Evolutionary conservation across 768 basidiomycete genomes (phyloP).

Genomic region (Cystobasidium tubakii): DNA sequence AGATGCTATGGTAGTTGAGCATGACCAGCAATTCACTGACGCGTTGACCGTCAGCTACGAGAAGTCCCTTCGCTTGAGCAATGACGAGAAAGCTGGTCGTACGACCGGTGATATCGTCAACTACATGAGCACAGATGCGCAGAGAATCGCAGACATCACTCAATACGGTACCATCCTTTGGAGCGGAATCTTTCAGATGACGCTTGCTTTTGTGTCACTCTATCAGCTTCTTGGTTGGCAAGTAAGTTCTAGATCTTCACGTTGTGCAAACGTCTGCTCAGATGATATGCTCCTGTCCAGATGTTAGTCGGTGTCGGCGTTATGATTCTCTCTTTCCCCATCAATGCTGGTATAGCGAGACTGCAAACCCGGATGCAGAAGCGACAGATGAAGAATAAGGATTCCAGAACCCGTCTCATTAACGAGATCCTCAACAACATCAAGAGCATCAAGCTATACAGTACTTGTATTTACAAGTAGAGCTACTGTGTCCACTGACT

Average conservation of each 20-base stretch:
- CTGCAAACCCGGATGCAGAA: conserved; percentile 60
- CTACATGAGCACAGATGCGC: conserved; percentile 60
- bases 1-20: no score
- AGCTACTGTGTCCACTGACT: neutral
- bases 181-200: conserved; percentile 83
- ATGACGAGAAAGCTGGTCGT: conserved; percentile 67
- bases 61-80: conserved; percentile 78
- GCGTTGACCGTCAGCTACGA: conserved; percentile 62
- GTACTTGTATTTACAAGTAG: conserved; percentile 28
- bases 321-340: conserved; percentile 46
- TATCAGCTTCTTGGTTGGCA: conserved; percentile 67
- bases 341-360: conserved; percentile 56
- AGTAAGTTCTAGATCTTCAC: conserved; percentile 23
- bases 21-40: no score
- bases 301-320: conserved; percentile 40
- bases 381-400: conserved; percentile 83
- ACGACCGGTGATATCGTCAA: conserved; percentile 90
- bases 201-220: conserved; percentile 78
- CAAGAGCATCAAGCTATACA: conserved; percentile 68
- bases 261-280: neutral
- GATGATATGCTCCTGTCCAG: neutral
- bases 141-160: conserved; percentile 43
- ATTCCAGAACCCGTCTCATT: conserved; percentile 59
- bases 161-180: conserved; percentile 67
- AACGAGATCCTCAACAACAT: conserved; percentile 89